Evolutionary conservation across 31 red algal genomes (phyloP).

Genomic region (Odonthalia washingtoniensis): DNA sequence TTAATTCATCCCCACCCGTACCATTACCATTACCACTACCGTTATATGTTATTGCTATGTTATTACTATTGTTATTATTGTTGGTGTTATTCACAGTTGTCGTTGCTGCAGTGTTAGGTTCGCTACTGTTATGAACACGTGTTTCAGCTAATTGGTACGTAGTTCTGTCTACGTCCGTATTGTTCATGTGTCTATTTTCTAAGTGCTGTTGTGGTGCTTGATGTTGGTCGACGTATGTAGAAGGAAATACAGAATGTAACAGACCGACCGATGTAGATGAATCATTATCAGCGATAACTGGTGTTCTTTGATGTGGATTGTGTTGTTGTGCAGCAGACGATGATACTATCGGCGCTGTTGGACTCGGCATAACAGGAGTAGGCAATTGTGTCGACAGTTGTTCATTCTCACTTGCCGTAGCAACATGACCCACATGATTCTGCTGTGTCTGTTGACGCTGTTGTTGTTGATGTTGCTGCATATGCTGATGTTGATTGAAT

Average conservation of each 20-base stretch:
- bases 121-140: slow-evolving; percentile 9
- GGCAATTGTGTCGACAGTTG: too few relatives aligned
- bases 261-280: background rate
- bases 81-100: background rate
- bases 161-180: slow-evolving; percentile 50
- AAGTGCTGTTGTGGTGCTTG: too few relatives aligned
- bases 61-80: background rate
- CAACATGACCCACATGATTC: background rate
- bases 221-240: too few relatives aligned
- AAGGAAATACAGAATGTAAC: background rate
- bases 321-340: too few relatives aligned
- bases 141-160: slow-evolving; percentile 59
- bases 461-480: too few relatives aligned
- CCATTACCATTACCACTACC: too few relatives aligned
- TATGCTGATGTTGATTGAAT: too few relatives aligned
- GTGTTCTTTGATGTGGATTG: too few relatives aligned
- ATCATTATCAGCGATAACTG: background rate
- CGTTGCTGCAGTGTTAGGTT: background rate
- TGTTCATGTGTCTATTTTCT: too few relatives aligned
- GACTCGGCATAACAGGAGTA: background rate
- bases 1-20: background rate
- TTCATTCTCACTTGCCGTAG: background rate
- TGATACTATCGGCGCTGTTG: background rate
- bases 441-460: background rate
- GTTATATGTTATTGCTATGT: too few relatives aligned